These are phyloP conservation scores for Vitis hybrid DNA, from an alignment of 177 flowering plant genomes.

Conservation along the genomic window DNA sequence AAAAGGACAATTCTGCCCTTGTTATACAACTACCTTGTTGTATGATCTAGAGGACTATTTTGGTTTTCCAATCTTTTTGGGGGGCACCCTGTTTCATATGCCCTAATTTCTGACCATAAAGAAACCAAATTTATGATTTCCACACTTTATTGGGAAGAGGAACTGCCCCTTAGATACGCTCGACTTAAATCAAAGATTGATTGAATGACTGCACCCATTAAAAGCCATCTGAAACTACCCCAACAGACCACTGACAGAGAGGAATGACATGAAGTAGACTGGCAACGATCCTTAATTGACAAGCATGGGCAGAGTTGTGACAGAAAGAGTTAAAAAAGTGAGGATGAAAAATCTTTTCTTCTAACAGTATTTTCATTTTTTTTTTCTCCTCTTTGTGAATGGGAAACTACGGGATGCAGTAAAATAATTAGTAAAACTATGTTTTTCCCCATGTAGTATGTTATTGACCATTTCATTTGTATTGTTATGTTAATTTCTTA, in stretches of 20 bases:
- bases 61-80: background rate
- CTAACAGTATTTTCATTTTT: background rate
- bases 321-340: background rate
- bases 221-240: slow-evolving; percentile 3
- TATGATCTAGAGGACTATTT: background rate
- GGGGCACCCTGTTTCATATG: background rate
- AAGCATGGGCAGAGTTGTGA: background rate
- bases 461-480: too few species aligned
- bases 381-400: too few species aligned
- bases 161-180: slow-evolving; percentile 4
- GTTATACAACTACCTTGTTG: background rate
- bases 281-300: slow-evolving; percentile 3
- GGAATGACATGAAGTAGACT: slow-evolving; percentile 9
- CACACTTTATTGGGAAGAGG: slow-evolving; percentile 15
- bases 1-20: background rate
- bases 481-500: too few species aligned
- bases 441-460: too few species aligned
- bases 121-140: background rate
- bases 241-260: slow-evolving; percentile 6
- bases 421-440: too few species aligned
- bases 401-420: too few species aligned
- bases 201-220: background rate
- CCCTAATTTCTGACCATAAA: slow-evolving; percentile 1
- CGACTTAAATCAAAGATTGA: slow-evolving; percentile 1
- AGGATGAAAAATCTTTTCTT: background rate